Conservation (phyloP, 768 basidiomycete species). For the Crucibulum laeve region DNA sequence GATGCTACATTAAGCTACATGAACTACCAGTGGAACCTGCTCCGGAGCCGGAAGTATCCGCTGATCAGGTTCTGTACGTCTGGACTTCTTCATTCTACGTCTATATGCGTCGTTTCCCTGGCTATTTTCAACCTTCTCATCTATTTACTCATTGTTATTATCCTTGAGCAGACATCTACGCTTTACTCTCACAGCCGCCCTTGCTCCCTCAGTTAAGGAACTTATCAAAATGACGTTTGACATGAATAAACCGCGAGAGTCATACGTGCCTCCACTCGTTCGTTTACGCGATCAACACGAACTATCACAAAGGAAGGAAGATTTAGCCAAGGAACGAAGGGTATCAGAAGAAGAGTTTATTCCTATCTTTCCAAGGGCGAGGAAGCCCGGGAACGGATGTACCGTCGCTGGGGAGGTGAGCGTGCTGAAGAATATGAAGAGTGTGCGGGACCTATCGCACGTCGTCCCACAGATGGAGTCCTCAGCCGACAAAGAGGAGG, state of each 20-base stretch:
- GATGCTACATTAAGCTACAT: background rate
- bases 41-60: slow-evolving; percentile 22
- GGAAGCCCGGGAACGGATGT: background rate
- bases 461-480: background rate
- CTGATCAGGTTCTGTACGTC: slow-evolving; percentile 38
- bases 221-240: slow-evolving; percentile 15
- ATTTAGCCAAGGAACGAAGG: background rate
- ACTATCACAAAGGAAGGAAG: slow-evolving; percentile 1
- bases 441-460: background rate
- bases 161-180: slow-evolving; percentile 20
- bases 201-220: slow-evolving; percentile 3
- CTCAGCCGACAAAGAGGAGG: slow-evolving; percentile 11
- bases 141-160: slow-evolving; percentile 1
- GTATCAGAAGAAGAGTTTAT: slow-evolving; percentile 15
- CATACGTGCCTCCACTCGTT: slow-evolving; percentile 17
- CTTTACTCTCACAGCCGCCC: slow-evolving; percentile 11
- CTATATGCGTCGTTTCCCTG: background rate
- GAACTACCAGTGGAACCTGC: slow-evolving; percentile 7
- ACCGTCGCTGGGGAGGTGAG: background rate
- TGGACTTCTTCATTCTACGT: background rate
- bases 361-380: slow-evolving; percentile 39
- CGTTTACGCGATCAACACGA: slow-evolving; percentile 5
- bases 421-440: background rate
- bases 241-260: slow-evolving; percentile 13
- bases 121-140: background rate